Evolutionary conservation across 2,329 filamentous ascomycete genomes (phyloP), one percentile per base, ranked within the genome.

Genomic region (Fusarium marasasianum): DNA sequence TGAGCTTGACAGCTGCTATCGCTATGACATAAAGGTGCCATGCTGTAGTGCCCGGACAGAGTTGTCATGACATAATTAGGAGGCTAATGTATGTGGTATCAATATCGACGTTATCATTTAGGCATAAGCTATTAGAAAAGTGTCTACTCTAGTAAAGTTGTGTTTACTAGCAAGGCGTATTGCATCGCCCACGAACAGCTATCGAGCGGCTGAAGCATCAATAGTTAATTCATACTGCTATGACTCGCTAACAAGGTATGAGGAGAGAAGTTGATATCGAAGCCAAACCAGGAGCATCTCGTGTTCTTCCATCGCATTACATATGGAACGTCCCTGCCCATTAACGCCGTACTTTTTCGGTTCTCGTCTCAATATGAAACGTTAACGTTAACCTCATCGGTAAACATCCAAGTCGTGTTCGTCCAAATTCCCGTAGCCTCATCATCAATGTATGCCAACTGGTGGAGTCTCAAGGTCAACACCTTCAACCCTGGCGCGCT

Each of bases 391-490:
- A 48, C 45, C 54, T 31, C 55, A 43, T 24, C 50, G 18, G 35
- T 65, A 44, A 56, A 45, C 43, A 55, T 58, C 56, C 40, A 45
- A 54, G 35, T 61, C 58, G 18, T 66, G 50, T 53, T 72, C 58
- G 26, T 75, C 48, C 61, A 63, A 63, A 41, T 63, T 41, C 45
- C 63, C 44, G 65, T 72, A 56, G 33, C 38, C 58, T 67, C 65
- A 26, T 69, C 51, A 65, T 81, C 58, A 82, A 64, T 79, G 79
- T 58, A 65, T 45, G 17, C 81, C 82, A 11, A 82, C 83, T 14
- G 87, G 87, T 38, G 87, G 86, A 18, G 84, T 84, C 18, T 91
- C 89, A 14, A 91, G 83, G 74, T 91, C 89, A 48, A 91, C 84
- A 13, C 81, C 84, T 66, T 86, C 84, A 31, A 91, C 86, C 48